Base-by-base conservation (phyloP, 2,329 filamentous ascomycete species). In the Ramularia endophylla region DNA sequence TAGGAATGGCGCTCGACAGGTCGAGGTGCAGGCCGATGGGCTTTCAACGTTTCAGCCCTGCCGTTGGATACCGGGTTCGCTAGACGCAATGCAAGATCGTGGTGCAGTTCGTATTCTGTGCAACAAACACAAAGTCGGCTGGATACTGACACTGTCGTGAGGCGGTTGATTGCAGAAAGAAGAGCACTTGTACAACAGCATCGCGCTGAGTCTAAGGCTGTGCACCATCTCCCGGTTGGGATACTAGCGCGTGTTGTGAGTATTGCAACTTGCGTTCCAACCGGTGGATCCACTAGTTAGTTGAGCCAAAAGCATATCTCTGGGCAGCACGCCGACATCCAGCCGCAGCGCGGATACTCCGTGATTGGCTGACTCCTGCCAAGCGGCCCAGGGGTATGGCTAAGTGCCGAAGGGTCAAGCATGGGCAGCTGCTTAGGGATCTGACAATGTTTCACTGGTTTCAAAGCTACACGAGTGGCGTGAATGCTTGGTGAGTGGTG, bases 311-410 rank as follows among this genome's bases (percentile, higher is more conserved):
- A 19, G 32, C 32, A 34, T 20, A 34, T 34, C 20, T 22, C 32
- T 34, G 32, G 13, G 20, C 32, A 19, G 36, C 15, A 29, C 29
- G 41, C 41, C 41, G 41, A 27, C 20, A 4, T 43, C 30, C 41
- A 22, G 20, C 32, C 32, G 32, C 32, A 18, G 32, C 17, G 17
- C 17, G 17, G n/a, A 34, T 17, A 37, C 27, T 25, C n/a, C 25
- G 12, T 29, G 27, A 45, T 41, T 45, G 42, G 42, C 34, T n/a
- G 11, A 18, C 22, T 33, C 42, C 42, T 41, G 42, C 42, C 42
- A 41, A 41, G 42, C 27, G 33, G 8, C 13, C 33, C 38, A 17
- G 5, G 19, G 27, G 28, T 27, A 19, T 35, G 42, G 33, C 25
- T 19, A 38, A 42, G 28, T 42, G 40, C 35, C 28, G 40, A 17